A percentile compares a stretch with the other conserved stretches of the same genome.
These are phyloP conservation scores for Amaranthus hypochondriacus DNA, from an alignment of 148 eudicot genomes.

Conservation along the genomic window DNA sequence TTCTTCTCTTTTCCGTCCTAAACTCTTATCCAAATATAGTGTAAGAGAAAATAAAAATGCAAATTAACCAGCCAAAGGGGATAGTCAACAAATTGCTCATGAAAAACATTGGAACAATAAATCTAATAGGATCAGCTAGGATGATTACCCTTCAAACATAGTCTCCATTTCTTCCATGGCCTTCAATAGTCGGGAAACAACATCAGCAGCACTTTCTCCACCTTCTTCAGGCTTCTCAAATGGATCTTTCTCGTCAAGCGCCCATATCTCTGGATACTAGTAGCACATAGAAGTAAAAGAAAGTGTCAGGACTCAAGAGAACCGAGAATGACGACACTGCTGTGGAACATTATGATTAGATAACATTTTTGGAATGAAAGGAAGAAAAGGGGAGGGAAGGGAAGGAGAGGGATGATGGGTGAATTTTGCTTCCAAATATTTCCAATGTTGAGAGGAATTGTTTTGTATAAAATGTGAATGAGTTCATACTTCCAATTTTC, in stretches of 20 bases:
- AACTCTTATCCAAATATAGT: not conserved
- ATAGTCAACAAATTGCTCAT: not conserved
- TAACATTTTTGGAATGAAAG: no score
- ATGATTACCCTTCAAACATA: constrained; percentile 56
- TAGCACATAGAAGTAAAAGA: constrained; percentile 7
- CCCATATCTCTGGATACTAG: constrained; percentile 90
- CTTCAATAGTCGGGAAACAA: constrained; percentile 67
- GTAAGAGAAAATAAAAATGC: not conserved
- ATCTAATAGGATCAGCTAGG: not conserved
- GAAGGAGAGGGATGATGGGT: no score
- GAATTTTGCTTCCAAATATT: no score
- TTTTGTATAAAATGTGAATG: no score
- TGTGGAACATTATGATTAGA: not conserved
- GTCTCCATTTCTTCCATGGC: constrained; percentile 63
- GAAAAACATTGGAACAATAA: not conserved
- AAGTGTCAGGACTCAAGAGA: not conserved
- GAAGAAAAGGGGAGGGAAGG: no score
- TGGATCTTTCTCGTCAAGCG: constrained; percentile 73
- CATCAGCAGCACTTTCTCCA: constrained; percentile 95
- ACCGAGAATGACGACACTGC: no score
- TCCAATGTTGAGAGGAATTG: no score
- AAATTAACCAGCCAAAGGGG: not conserved
- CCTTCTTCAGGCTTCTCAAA: constrained; percentile 70
- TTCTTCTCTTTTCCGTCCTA: no score
- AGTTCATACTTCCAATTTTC: no score